phyloP scores from a whole-genome alignment of 1,284 basidiomycete species.

The Ustilago loliicola region DNA sequence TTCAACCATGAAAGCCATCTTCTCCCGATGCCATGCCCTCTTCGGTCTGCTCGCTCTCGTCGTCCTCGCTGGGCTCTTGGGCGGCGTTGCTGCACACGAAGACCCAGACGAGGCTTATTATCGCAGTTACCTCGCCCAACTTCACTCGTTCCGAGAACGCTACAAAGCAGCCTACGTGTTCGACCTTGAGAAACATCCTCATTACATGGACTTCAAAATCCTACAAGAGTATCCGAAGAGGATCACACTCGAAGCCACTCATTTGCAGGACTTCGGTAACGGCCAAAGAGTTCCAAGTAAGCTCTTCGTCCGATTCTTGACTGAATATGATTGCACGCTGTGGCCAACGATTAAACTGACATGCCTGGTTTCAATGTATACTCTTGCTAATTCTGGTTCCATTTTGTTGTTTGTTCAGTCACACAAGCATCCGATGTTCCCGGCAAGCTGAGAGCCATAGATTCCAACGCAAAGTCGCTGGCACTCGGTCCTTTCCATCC shows the following conservation, averaged over 20 bases:
- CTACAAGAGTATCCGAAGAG: slow-evolving; percentile 1
- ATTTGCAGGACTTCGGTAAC: slow-evolving; percentile 1
- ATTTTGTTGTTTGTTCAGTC: neutral
- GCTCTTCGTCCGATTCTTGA: neutral
- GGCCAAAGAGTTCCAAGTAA: neutral
- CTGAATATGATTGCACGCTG: neutral
- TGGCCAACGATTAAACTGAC: neutral
- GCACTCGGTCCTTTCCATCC: slow-evolving; percentile 16
- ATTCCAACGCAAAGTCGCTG: neutral
- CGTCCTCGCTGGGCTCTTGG: neutral
- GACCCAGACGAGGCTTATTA: slow-evolving; percentile 12
- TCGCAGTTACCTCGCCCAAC: neutral
- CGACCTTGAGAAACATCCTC: neutral
- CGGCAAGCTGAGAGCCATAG: neutral
- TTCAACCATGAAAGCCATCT: neutral
- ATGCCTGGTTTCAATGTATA: neutral
- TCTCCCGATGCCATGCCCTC: neutral
- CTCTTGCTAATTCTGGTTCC: neutral
- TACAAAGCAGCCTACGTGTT: neutral
- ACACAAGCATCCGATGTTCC: neutral
- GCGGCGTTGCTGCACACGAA: slow-evolving; percentile 5
- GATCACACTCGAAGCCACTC: neutral
- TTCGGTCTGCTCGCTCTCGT: neutral
- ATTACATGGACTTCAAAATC: neutral
- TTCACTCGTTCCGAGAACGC: neutral